Evolutionary conservation across 306 rosid genomes (phyloP), one percentile per base, ranked within the genome.

Genomic region (Quercus aquifolioides): DNA sequence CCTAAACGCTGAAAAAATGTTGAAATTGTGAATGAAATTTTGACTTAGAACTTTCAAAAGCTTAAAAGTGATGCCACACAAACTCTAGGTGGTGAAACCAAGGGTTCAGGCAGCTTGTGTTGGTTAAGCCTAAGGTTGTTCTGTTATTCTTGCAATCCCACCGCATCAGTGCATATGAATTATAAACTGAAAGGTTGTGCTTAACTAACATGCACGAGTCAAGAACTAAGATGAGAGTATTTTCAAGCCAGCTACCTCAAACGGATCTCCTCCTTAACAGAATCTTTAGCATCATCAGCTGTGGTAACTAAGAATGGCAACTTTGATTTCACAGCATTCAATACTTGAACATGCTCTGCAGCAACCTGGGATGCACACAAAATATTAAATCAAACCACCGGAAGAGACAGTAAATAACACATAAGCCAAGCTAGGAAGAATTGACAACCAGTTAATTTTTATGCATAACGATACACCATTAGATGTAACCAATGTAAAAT

Each of bases 191-290:
- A 58, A 58, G 26, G 63, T 20, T 2, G 63, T 8, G 63, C 63
- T n/a, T n/a, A 21, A 57, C 51, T 43, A 46, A 46, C 15, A 43
- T 13, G 49, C n/a, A 76, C 28, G 43, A 12, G 76, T 46, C 31
- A 4, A 69, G 69, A 23, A 35, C 73, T 41, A 84, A 49, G 23
- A 65, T n/a, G 57, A 78, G 38, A 35, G 67, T 23, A 72, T 63
- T 68, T 7, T 11, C 43, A 69, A 71, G 63, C 74, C 58, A 69
- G 79, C 23, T 79, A 92, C 99, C 99, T 91, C 82, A 95, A 81
- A 5, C 99, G 98, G 74, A 92, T 90, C 84, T 95, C 99, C 84
- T 92, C 99, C 87, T 92, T 95, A 31, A 81, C 86, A 69, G 92
- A 85, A 68, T 92, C 98, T 71, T 91, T 95, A 60, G 97, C 93